Evolutionary conservation across 768 basidiomycete species (phyloP).

Genomic region (Tubosaeta sp.): DNA sequence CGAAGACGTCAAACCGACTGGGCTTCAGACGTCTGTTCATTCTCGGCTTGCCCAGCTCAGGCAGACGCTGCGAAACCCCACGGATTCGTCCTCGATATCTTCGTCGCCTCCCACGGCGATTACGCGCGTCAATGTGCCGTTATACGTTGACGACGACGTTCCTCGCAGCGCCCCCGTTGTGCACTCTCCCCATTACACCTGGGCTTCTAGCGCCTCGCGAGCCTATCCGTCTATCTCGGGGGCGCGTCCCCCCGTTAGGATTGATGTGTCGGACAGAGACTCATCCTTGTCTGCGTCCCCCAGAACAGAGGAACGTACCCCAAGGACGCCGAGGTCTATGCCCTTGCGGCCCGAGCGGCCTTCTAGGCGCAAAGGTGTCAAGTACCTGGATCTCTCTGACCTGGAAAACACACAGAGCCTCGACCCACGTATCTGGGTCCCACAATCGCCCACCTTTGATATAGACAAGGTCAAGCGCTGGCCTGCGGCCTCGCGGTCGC

Average conservation of each 20-base stretch:
- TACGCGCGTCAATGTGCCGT: slow-evolving; percentile 16
- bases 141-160: slow-evolving; percentile 15
- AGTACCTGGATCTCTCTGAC: slow-evolving; percentile 18
- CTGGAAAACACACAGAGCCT: slow-evolving; percentile 7
- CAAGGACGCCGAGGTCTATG: slow-evolving; percentile 4
- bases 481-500: slow-evolving; percentile 16
- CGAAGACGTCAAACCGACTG: not conserved
- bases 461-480: slow-evolving; percentile 24
- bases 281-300: slow-evolving; percentile 1
- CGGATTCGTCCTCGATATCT: slow-evolving; percentile 3
- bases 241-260: not conserved
- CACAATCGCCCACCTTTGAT: slow-evolving; percentile 22
- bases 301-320: slow-evolving; percentile 11
- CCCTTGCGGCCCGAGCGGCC: slow-evolving; percentile 5
- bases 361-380: slow-evolving; percentile 14
- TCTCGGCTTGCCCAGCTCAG: slow-evolving; percentile 8
- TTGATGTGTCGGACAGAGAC: slow-evolving; percentile 7
- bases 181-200: slow-evolving; percentile 15
- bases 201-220: slow-evolving; percentile 17
- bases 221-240: slow-evolving; percentile 9
- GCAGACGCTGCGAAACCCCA: slow-evolving; percentile 8
- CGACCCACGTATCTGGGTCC: slow-evolving; percentile 29
- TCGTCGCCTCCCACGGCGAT: slow-evolving; percentile 27
- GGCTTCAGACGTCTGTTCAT: slow-evolving; percentile 1
- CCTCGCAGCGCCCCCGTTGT: slow-evolving; percentile 3